These are phyloP conservation scores for Dalbergia cochinchinensis DNA, from an alignment of 306 rosid species.

Conservation along the genomic window DNA sequence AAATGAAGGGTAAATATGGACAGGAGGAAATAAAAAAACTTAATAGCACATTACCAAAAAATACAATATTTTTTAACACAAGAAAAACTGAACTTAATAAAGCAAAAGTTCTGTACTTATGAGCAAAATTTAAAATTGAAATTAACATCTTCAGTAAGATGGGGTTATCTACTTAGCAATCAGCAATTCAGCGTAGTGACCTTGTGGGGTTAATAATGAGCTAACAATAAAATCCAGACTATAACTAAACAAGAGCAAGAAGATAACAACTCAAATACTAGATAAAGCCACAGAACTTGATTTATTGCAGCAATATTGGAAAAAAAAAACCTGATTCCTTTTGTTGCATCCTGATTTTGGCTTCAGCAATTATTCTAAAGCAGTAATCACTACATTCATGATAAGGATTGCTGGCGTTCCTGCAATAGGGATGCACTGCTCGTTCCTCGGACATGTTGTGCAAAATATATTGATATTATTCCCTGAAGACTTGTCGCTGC, in stretches of 20 bases:
- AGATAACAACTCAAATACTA: background rate
- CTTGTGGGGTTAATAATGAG: background rate
- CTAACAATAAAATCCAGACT: conserved; percentile 16
- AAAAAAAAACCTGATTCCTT: conserved; percentile 57
- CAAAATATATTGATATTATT: background rate
- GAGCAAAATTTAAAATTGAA: background rate
- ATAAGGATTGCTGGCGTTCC: conserved; percentile 84
- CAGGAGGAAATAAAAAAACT: background rate
- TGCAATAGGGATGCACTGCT: conserved; percentile 89
- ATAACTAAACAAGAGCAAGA: background rate
- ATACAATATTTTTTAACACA: background rate
- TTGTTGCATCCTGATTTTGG: conserved; percentile 60
- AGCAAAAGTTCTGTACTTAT: conserved; percentile 10
- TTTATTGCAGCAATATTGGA: background rate
- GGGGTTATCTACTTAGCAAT: background rate
- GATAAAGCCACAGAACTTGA: conserved; percentile 8
- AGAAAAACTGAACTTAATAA: background rate
- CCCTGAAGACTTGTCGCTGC: too few species aligned
- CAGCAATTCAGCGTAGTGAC: background rate
- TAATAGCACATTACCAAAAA: conserved; percentile 3
- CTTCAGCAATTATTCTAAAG: conserved; percentile 77
- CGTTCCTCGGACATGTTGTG: conserved; percentile 72
- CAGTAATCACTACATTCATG: conserved; percentile 94
- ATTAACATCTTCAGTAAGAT: conserved; percentile 2
- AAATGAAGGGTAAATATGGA: conserved; percentile 8